Percentiles rank a stretch among this genome's conserved stretches.
Conservation (phyloP, 495 filamentous ascomycete species). For the Penicillium samsonianum region DNA sequence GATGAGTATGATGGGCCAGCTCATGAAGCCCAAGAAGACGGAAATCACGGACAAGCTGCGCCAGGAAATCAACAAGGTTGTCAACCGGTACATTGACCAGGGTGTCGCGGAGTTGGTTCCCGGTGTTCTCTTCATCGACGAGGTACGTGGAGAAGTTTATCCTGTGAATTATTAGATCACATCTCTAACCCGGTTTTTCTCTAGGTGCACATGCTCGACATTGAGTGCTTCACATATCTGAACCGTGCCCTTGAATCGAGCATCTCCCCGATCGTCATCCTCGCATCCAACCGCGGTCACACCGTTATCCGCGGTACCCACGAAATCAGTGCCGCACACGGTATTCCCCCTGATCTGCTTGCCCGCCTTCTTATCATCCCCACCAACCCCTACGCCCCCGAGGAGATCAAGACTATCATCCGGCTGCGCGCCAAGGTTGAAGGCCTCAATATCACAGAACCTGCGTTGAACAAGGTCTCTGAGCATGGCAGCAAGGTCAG, state of each 20-base stretch:
- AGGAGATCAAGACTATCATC: constrained; percentile 89
- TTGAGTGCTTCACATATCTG: constrained; percentile 98
- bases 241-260: constrained; percentile 92
- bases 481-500: constrained; percentile 84
- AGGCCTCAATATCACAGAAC: constrained; percentile 73
- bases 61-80: constrained; percentile 96
- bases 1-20: constrained; percentile 99
- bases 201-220: constrained; percentile 97
- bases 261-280: constrained; percentile 94
- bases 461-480: constrained; percentile 80
- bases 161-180: neutral
- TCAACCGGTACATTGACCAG: constrained; percentile 96
- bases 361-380: constrained; percentile 93
- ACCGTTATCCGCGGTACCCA: constrained; percentile 84
- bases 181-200: neutral
- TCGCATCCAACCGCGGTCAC: constrained; percentile 94
- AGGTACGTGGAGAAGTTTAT: constrained; percentile 57
- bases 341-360: constrained; percentile 88
- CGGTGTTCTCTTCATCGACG: constrained; percentile 96
- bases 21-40: constrained; percentile 99
- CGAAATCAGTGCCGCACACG: constrained; percentile 82
- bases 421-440: constrained; percentile 79
- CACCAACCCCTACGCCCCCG: constrained; percentile 77
- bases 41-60: constrained; percentile 97
- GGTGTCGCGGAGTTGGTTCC: constrained; percentile 97